phyloP scores from a whole-genome alignment of 2,329 filamentous ascomycete species.

The Thermoascus crustaceus region DNA sequence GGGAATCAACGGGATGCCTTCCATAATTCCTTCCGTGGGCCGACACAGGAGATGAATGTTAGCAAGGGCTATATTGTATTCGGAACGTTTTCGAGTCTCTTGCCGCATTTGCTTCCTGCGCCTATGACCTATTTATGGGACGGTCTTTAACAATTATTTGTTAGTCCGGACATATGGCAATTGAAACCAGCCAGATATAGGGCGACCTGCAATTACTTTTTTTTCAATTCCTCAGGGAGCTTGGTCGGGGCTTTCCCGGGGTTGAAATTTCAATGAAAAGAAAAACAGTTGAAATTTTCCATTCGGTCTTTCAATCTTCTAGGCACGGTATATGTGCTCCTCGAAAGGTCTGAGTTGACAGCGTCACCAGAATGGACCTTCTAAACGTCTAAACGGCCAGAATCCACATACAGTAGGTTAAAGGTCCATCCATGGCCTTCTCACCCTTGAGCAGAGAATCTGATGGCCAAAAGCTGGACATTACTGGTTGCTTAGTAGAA shows the following conservation, averaged over 20 bases:
- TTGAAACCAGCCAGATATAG: constrained; percentile 14
- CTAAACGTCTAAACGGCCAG: too few relatives aligned
- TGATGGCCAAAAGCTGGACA: too few relatives aligned
- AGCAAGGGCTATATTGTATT: constrained; percentile 2
- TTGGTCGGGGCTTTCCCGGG: constrained; percentile 24
- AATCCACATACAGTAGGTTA: too few relatives aligned
- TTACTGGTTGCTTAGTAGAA: too few relatives aligned
- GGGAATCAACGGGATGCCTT: too few relatives aligned
- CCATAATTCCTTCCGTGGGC: constrained; percentile 24
- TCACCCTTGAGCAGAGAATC: too few relatives aligned
- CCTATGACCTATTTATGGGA: too few relatives aligned
- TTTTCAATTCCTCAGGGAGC: constrained; percentile 16
- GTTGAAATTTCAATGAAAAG: constrained; percentile 29
- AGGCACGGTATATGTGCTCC: constrained; percentile 4
- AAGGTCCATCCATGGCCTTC: too few relatives aligned
- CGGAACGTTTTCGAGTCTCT: constrained; percentile 20
- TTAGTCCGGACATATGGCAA: constrained; percentile 8
- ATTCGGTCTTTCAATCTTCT: constrained; percentile 8
- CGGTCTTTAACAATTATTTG: too few relatives aligned
- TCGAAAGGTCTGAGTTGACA: too few relatives aligned
- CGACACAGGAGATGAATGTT: constrained; percentile 20
- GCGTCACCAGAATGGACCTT: too few relatives aligned
- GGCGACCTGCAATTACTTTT: constrained; percentile 24
- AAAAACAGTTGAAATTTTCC: constrained; percentile 33
- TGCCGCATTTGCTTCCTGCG: too few relatives aligned